Evolutionary conservation across 2,329 filamentous ascomycete genomes (phyloP), one percentile per base, ranked within the genome.

Genomic region (Cryoendolithus antarcticus): DNA sequence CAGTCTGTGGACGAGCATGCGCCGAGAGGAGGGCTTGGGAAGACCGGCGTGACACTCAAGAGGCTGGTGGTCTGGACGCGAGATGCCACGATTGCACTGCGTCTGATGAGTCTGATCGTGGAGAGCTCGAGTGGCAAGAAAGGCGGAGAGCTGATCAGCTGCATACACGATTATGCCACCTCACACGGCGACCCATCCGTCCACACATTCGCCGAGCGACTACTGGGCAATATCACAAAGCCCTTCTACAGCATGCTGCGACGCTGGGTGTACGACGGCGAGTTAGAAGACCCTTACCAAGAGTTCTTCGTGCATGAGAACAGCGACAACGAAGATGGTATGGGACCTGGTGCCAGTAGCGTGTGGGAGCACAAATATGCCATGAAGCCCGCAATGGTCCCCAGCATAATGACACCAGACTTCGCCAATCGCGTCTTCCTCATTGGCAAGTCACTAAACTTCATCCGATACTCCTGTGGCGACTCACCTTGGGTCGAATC

Each of bases 361-460:
- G 88, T 96, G 2, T 98, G 91, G 91, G 88, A 96, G 60, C 86
- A 93, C 62, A 96, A 96, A 59, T 98, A 94, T 62, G 82, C 85
- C 54, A 71, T 95, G 30, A 80, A 84, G 50, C 73, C 82, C 42
- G 72, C 75, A 35, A 91, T 95, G 82, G 79, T 95, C 15, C 91
- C 91, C 0, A 88, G 81, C 32, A 96, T 96, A 54, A 86, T 95
- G 50, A 93, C 86, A 0, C 73, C 82, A 32, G 88, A 94, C 44
- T 95, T 98, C 62, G 86, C 91, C 0, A 85, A 91, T 50, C 95
- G 95, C 56, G 85, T 98, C 4, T 96, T 96, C 53, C 66, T 98
- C 6, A 98, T 98, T 51, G 91, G 91, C 40, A 98, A 98, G 61
- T 94, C 88, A 3, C 72, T 98, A 39, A 98, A 98, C 61, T 98